Percentiles rank a stretch among this genome's conserved stretches.
phyloP scores from a whole-genome alignment of 768 basidiomycete species.

The Agaricus bisporus region DNA sequence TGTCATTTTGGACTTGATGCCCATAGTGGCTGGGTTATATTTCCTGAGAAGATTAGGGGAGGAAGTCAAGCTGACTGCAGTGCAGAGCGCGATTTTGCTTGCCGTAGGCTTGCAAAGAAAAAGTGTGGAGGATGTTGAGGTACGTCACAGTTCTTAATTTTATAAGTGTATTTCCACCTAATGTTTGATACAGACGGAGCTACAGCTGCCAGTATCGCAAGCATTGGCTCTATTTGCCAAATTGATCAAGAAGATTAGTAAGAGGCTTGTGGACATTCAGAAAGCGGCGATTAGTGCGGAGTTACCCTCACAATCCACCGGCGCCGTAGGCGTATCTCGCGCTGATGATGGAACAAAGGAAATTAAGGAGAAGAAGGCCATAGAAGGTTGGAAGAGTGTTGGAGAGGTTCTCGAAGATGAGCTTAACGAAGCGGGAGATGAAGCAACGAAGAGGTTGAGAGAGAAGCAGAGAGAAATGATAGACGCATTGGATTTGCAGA shows the following conservation, averaged over 20 bases:
- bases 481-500: conserved; percentile 78
- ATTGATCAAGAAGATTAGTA: conserved; percentile 78
- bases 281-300: conserved; percentile 69
- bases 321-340: conserved; percentile 1
- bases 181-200: conserved; percentile 53
- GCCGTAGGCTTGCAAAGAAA: conserved; percentile 90
- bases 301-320: conserved; percentile 31
- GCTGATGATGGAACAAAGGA: conserved; percentile 1
- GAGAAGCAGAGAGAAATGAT: conserved; percentile 86
- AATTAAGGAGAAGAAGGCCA: not conserved
- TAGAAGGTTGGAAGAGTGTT: conserved; percentile 36
- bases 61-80: conserved; percentile 69
- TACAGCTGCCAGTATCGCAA: conserved; percentile 82
- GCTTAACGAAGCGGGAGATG: conserved; percentile 71
- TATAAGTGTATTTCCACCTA: not conserved
- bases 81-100: conserved; percentile 88
- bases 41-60: conserved; percentile 68
- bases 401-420: conserved; percentile 53
- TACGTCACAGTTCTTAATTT: conserved; percentile 22
- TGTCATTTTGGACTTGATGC: conserved; percentile 89
- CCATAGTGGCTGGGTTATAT: conserved; percentile 73
- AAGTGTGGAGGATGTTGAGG: conserved; percentile 84
- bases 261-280: conserved; percentile 68
- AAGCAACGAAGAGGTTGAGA: conserved; percentile 57
- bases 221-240: conserved; percentile 89